A percentile compares a stretch with the other conserved stretches of the same genome.
Evolutionary conservation across 108 stramenopile genomes (phyloP).

Genomic region (Poteriospumella lacustris): DNA sequence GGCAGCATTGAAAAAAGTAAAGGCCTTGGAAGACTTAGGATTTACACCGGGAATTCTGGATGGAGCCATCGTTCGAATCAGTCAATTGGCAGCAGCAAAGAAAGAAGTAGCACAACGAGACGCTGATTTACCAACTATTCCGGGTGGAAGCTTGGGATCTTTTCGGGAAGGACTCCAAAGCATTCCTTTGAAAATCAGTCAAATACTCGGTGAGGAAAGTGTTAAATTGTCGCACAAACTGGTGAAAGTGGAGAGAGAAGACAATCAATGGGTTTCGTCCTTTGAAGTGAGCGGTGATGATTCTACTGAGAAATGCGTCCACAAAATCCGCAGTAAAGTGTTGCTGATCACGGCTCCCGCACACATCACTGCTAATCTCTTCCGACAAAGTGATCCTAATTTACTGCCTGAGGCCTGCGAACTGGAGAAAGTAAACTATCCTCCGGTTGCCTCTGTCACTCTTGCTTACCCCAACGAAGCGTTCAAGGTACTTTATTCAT

Average conservation of each 20-base stretch:
- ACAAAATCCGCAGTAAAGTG: constrained; percentile 25
- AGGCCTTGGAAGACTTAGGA: constrained; percentile 38
- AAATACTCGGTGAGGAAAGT: neutral
- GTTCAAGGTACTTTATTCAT: constrained; percentile 58
- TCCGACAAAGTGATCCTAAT: constrained; percentile 38
- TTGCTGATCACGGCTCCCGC: constrained; percentile 76
- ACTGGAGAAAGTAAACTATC: constrained; percentile 79
- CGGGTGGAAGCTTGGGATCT: constrained; percentile 14
- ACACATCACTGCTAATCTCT: constrained; percentile 55
- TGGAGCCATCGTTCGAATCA: constrained; percentile 43
- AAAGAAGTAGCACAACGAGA: constrained; percentile 21
- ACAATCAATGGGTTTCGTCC: neutral
- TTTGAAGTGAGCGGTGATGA: too few species aligned
- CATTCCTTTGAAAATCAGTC: neutral
- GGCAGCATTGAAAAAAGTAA: constrained; percentile 81
- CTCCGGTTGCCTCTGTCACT: constrained; percentile 83
- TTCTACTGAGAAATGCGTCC: too few species aligned
- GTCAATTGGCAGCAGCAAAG: constrained; percentile 21
- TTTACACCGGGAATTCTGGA: constrained; percentile 37
- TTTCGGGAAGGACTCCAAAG: constrained; percentile 12
- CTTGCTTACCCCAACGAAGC: constrained; percentile 81
- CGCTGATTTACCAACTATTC: constrained; percentile 13
- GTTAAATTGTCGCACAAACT: neutral
- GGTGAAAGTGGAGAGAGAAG: neutral
- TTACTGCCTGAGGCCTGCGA: constrained; percentile 69